A percentile compares a stretch with the other conserved stretches of the same genome.
phyloP scores from a whole-genome alignment of 805 yeast genomes.

The Scheffersomyces coipomensis region DNA sequence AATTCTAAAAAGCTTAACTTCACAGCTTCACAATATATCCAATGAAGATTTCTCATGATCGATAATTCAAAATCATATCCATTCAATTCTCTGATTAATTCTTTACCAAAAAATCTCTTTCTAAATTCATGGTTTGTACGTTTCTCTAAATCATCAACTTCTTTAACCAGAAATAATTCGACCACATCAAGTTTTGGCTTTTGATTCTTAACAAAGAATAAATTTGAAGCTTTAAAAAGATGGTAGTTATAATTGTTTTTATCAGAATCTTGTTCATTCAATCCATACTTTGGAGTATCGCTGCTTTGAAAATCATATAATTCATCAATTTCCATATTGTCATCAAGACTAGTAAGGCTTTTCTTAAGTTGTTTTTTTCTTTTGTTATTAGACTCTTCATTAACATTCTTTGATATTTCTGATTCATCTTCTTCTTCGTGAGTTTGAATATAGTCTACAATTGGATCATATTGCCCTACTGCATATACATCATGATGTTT shows the following conservation, averaged over 20 bases:
- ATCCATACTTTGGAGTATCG: slow-evolving; percentile 17
- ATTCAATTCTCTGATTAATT: slow-evolving; percentile 20
- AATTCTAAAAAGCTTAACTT: too few relatives aligned
- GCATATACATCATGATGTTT: slow-evolving; percentile 11
- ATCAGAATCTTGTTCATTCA: slow-evolving; percentile 15
- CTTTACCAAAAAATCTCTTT: slow-evolving; percentile 25
- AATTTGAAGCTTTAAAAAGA: slow-evolving; percentile 21
- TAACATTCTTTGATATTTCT: too few relatives aligned
- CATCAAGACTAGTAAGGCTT: too few relatives aligned
- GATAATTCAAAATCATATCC: slow-evolving; percentile 28
- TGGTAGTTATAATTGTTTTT: slow-evolving; percentile 28
- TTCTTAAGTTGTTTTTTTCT: too few relatives aligned
- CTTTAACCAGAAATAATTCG: slow-evolving; percentile 24
- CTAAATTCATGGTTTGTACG: slow-evolving; percentile 18
- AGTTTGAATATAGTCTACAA: slow-evolving; percentile 11
- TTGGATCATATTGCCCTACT: slow-evolving; percentile 33
- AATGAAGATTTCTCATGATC: slow-evolving; percentile 22
- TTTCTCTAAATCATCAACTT: too few relatives aligned
- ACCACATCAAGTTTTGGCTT: slow-evolving; percentile 30
- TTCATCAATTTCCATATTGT: too few relatives aligned
- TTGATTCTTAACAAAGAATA: slow-evolving; percentile 35
- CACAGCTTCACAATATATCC: slow-evolving; percentile 31
- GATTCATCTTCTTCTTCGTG: slow-evolving; percentile 3
- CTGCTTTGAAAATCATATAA: slow-evolving; percentile 11
- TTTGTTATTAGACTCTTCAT: not conserved